A percentile compares a stretch with the other conserved stretches of the same genome.
Conservation (phyloP, 2,329 filamentous ascomycete genomes). For the Zasmidium cellare region DNA sequence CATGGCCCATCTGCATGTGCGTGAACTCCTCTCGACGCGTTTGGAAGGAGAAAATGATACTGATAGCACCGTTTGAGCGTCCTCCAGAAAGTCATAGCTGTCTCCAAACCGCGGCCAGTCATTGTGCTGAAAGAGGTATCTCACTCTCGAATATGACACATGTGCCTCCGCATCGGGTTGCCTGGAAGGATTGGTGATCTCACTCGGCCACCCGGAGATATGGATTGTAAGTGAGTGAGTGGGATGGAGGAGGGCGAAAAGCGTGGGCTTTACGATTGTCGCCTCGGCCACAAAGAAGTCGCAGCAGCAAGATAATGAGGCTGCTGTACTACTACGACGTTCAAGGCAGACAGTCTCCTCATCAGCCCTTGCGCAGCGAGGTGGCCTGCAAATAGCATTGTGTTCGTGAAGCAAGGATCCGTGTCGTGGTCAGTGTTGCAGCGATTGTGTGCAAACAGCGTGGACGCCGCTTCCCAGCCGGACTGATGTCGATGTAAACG, state of each 20-base stretch:
- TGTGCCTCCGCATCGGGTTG: not conserved
- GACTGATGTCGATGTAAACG: not conserved
- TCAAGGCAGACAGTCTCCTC: not conserved
- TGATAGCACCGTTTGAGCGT: not conserved
- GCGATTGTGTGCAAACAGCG: not conserved
- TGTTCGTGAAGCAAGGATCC: slow-evolving; percentile 1
- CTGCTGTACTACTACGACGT: not conserved
- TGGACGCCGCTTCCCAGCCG: not conserved
- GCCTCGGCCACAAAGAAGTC: not conserved
- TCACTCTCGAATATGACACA: not conserved
- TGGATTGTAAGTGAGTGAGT: not conserved
- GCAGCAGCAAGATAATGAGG: not conserved
- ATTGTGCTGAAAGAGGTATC: not conserved
- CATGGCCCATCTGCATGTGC: slow-evolving; percentile 15
- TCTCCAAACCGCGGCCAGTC: not conserved
- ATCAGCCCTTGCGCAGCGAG: not conserved
- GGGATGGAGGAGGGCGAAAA: not conserved
- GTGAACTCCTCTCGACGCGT: not conserved
- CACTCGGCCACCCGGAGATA: not conserved
- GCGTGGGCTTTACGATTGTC: slow-evolving; percentile 2
- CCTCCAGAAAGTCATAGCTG: not conserved
- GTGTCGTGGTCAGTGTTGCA: not conserved
- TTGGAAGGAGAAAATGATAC: not conserved
- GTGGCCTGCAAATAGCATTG: not conserved
- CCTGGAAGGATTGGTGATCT: not conserved